Conservation (phyloP, 257 asterid species). For the Sherardia arvensis region DNA sequence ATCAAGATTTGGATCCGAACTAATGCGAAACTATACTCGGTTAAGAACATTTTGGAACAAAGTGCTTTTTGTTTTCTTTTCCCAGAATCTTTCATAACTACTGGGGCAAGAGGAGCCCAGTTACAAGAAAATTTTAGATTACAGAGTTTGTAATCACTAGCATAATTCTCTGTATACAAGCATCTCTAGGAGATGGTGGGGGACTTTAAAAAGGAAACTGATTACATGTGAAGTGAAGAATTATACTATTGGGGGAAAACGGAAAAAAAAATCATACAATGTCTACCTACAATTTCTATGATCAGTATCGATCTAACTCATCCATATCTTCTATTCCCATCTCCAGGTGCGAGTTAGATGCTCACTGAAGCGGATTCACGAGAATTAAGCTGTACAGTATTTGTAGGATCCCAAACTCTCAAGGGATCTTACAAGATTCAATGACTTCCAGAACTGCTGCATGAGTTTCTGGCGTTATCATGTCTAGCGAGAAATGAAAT, state of each 20-base stretch:
- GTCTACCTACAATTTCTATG: conserved; percentile 5
- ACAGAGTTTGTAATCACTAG: neutral
- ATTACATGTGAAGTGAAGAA: conserved; percentile 5
- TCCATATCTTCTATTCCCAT: conserved; percentile 1
- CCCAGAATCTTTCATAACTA: neutral
- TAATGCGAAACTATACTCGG: neutral
- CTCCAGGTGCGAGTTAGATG: neutral
- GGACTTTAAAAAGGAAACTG: conserved; percentile 2
- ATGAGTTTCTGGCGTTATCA: conserved; percentile 77
- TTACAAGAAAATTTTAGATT: conserved; percentile 5
- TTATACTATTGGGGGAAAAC: conserved; percentile 1
- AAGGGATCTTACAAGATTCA: conserved; percentile 60
- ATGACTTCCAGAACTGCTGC: conserved; percentile 62
- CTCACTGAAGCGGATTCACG: neutral
- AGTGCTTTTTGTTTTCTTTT: too few species aligned
- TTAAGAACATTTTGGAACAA: neutral
- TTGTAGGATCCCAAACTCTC: conserved; percentile 18
- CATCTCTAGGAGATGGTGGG: conserved; percentile 14
- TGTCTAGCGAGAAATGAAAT: conserved; percentile 59
- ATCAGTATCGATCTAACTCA: conserved; percentile 10
- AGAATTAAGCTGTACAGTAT: conserved; percentile 11
- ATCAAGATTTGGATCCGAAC: neutral
- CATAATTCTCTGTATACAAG: conserved; percentile 19
- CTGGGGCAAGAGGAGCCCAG: neutral
- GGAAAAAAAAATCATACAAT: conserved; percentile 13